A percentile compares a stretch with the other conserved stretches of the same genome.
Evolutionary conservation across 2,329 filamentous ascomycete species (phyloP).

Genomic region (Drechslerella dactyloides): DNA sequence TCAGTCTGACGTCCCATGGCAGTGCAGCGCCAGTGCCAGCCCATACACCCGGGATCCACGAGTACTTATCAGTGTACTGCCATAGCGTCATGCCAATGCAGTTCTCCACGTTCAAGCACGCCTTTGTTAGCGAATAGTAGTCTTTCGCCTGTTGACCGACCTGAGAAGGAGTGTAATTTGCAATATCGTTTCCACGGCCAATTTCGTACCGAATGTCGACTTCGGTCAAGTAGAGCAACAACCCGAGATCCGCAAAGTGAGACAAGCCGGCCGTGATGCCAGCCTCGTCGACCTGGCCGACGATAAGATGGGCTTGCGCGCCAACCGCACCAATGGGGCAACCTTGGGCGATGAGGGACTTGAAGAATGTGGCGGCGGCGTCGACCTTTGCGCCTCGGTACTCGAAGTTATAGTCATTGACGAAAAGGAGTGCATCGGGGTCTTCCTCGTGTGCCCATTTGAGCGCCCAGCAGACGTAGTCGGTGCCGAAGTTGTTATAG

Average conservation of each 20-base stretch:
- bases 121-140: conserved; percentile 47
- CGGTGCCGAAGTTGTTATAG: conserved; percentile 64
- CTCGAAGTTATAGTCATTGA: conserved; percentile 71
- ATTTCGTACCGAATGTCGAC: conserved; percentile 49
- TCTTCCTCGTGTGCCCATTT: conserved; percentile 64
- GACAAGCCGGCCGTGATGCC: conserved; percentile 45
- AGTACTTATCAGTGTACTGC: conserved; percentile 60
- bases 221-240: conserved; percentile 45
- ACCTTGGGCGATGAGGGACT: conserved; percentile 36
- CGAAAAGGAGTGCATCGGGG: conserved; percentile 66
- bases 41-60: conserved; percentile 60
- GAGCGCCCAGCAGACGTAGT: conserved; percentile 67
- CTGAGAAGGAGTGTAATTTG: conserved; percentile 41
- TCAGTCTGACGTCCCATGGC: conserved; percentile 60
- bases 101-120: conserved; percentile 47
- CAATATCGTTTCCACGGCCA: conserved; percentile 45
- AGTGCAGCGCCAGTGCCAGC: conserved; percentile 59
- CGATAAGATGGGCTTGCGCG: conserved; percentile 48
- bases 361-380: conserved; percentile 59
- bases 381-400: conserved; percentile 61
- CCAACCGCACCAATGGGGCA: conserved; percentile 47
- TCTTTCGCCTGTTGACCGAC: conserved; percentile 47
- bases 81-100: conserved; percentile 61
- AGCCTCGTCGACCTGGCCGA: conserved; percentile 38
- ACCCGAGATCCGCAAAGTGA: conserved; percentile 37